phyloP scores from a whole-genome alignment of 306 rosid species.

The Corylus avellana region DNA sequence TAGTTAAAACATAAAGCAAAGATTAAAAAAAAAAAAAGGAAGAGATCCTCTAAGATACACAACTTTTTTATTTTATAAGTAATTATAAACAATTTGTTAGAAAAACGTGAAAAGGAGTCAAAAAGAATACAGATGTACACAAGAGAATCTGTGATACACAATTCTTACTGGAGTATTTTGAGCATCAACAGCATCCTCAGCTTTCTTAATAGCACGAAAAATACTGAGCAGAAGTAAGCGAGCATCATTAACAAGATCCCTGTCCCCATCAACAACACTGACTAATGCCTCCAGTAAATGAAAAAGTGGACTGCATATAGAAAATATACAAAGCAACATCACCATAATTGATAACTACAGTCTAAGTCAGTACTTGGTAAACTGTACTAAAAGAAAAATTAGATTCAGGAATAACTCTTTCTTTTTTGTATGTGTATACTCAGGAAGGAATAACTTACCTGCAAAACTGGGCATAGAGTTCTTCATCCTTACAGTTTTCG shows the following conservation, averaged over 20 bases:
- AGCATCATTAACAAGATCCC: conserved; percentile 54
- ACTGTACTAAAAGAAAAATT: conserved; percentile 17
- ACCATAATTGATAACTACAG: conserved; percentile 18
- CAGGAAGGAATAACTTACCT: conserved; percentile 46
- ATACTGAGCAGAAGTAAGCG: conserved; percentile 56
- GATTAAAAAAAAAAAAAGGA: conserved; percentile 1
- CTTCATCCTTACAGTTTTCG: conserved; percentile 58
- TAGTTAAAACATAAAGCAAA: conserved; percentile 16
- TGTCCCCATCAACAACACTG: conserved; percentile 56
- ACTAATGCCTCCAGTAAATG: conserved; percentile 63
- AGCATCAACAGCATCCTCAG: conserved; percentile 70
- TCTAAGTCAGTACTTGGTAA: conserved; percentile 10
- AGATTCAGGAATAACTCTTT: neutral
- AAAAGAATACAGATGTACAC: neutral
- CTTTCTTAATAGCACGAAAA: conserved; percentile 81
- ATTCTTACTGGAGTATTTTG: conserved; percentile 59
- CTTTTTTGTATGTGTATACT: neutral
- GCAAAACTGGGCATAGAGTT: conserved; percentile 61
- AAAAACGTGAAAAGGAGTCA: neutral
- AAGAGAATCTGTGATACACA: conserved; percentile 14
- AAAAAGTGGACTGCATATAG: conserved; percentile 78
- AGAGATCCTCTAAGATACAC: neutral
- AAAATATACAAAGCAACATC: conserved; percentile 40
- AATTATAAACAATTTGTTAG: neutral
- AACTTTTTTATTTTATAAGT: neutral